Conservation (phyloP, 2,329 filamentous ascomycete species). For the Aspergillus floridensis region DNA sequence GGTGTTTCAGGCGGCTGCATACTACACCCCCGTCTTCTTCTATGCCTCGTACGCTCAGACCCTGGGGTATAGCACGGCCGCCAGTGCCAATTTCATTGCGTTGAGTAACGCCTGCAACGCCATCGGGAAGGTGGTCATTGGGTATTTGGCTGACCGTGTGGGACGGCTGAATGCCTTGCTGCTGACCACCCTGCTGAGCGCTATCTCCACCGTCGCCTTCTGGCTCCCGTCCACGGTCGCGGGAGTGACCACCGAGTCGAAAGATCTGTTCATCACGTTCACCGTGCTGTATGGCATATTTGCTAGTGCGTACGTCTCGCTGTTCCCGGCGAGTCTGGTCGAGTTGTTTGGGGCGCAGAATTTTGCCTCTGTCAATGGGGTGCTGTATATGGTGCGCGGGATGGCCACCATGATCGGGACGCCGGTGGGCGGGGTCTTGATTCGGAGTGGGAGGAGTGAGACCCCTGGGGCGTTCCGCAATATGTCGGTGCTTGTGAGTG, state of each 20-base stretch:
- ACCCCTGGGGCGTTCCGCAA: background rate
- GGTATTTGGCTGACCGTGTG: constrained; percentile 29
- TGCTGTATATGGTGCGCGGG: constrained; percentile 41
- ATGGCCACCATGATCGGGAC: constrained; percentile 40
- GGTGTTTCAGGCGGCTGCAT: constrained; percentile 39
- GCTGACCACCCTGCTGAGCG: constrained; percentile 28
- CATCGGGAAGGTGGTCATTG: constrained; percentile 39
- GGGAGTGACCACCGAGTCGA: background rate
- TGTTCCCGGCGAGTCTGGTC: constrained; percentile 41
- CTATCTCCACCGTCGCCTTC: constrained; percentile 27
- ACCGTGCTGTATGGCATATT: constrained; percentile 37
- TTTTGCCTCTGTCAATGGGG: constrained; percentile 39
- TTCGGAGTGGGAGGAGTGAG: constrained; percentile 17
- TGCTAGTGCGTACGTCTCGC: constrained; percentile 38
- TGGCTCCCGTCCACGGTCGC: constrained; percentile 22
- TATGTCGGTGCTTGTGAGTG: constrained; percentile 1
- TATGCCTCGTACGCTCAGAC: constrained; percentile 40
- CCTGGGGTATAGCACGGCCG: constrained; percentile 36
- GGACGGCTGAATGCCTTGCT: constrained; percentile 36
- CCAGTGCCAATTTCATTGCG: constrained; percentile 41
- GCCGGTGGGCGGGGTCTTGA: constrained; percentile 31
- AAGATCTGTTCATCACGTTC: constrained; percentile 30
- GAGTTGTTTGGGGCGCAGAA: constrained; percentile 42
- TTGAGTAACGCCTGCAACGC: constrained; percentile 43
- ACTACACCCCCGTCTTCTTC: constrained; percentile 42